Evolutionary conservation across 257 asterid species (phyloP), one percentile per base, ranked within the genome.

Genomic region (Craterostigma plantagineum): DNA sequence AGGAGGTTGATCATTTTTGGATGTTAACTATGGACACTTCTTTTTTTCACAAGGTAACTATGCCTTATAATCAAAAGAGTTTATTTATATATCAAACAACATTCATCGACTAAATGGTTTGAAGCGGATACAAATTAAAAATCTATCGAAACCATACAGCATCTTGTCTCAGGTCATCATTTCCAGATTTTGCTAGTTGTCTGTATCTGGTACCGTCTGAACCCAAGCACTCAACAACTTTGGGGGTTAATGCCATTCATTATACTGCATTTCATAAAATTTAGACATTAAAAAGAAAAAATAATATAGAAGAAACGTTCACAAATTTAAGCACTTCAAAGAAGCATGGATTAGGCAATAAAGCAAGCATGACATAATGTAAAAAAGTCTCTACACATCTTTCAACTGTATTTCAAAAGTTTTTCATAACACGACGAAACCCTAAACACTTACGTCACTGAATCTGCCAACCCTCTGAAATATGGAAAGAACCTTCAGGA

Each of bases 201-300:
- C 98, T 71, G 64, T 87, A 87, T 51, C 50, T 70, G 50, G 62
- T 68, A 47, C 98, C 98, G 52, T 87, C 93, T 43, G 98, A 87
- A 46, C 95, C 95, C 16, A 82, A 51, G 77, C 95, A 87, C 67
- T 82, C 95, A 59, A 87, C 95, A 69, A 80, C 93, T 66, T 87
- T 87, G 30, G 98, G 98, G 18, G 95, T 87, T 87, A 62, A 87
- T 74, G 46, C 98, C 98, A 59, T 82, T 82, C 98, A 87, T 87
- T 56, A 87, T 63, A 47, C 98, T 87, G 79, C 66, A 75, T 38
- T 63, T 49, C 34, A n/a, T 30, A 49, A 42, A 17, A 17, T 48
- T 38, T 34, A 60, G 30, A 23, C 2, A 23, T 23, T 23, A 6
- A 23, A 23, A 6, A 23, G 30, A 23, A n/a, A n/a, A 33, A 35